These are phyloP conservation scores for Diaporthe batatas DNA, from an alignment of 2,329 filamentous ascomycete genomes.

Conservation along the genomic window DNA sequence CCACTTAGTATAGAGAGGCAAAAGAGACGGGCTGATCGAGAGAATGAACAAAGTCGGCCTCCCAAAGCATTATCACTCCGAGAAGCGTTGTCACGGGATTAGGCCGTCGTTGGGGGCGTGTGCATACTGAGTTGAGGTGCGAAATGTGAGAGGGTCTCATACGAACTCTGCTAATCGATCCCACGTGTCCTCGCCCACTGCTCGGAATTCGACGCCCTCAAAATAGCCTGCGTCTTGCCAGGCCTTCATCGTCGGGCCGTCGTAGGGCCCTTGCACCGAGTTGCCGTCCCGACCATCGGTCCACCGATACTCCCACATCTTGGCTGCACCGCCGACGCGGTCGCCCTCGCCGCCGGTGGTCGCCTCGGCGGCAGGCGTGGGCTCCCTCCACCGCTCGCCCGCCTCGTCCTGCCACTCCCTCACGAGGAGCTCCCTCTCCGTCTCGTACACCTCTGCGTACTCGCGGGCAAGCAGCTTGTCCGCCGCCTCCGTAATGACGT, in stretches of 20 bases:
- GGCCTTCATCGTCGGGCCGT: slow-evolving; percentile 85
- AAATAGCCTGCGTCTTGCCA: slow-evolving; percentile 97
- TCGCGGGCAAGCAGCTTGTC: slow-evolving; percentile 88
- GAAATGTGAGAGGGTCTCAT: neutral
- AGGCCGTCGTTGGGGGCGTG: neutral
- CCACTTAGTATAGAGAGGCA: neutral
- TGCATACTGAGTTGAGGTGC: neutral
- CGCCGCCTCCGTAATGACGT: slow-evolving; percentile 88
- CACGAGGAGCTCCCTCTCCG: slow-evolving; percentile 85
- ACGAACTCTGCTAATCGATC: slow-evolving; percentile 54
- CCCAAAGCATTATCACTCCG: neutral
- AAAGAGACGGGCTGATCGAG: neutral
- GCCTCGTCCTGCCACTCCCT: slow-evolving; percentile 88
- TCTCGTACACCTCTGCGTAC: slow-evolving; percentile 91
- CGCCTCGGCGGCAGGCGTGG: slow-evolving; percentile 47
- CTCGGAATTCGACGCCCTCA: slow-evolving; percentile 85
- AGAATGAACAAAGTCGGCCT: neutral
- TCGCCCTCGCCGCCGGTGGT: slow-evolving; percentile 42
- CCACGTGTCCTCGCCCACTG: slow-evolving; percentile 69
- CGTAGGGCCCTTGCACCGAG: slow-evolving; percentile 87
- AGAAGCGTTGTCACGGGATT: neutral
- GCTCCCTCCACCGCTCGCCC: slow-evolving; percentile 83
- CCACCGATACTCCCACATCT: slow-evolving; percentile 94
- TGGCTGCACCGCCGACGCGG: slow-evolving; percentile 42
- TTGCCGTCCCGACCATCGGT: slow-evolving; percentile 86